Evolutionary conservation across 2,329 filamentous ascomycete genomes (phyloP).

Genomic region (Microcyclospora pomicola): DNA sequence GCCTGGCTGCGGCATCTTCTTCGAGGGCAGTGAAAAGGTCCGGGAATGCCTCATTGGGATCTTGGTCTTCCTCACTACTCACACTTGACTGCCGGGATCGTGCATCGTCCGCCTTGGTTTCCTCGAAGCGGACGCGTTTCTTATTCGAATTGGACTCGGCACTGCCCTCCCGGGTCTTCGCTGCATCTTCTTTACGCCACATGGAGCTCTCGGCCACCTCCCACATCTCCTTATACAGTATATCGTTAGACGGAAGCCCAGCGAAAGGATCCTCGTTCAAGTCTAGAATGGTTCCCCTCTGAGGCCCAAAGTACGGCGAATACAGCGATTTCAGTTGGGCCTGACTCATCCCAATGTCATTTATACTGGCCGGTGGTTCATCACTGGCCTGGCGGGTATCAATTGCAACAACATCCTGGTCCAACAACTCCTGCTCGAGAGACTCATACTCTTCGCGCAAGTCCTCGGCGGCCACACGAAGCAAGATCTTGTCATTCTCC

Average conservation of each 20-base stretch:
- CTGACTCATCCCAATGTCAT: slow-evolving; percentile 5
- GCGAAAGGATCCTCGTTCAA: slow-evolving; percentile 19
- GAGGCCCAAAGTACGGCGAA: slow-evolving; percentile 2
- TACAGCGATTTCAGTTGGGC: background rate
- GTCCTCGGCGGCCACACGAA: slow-evolving; percentile 15
- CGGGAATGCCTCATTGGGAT: slow-evolving; percentile 20
- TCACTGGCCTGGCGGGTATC: slow-evolving; percentile 6
- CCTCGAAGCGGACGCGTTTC: slow-evolving; percentile 24
- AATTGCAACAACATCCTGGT: slow-evolving; percentile 2
- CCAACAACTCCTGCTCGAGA: slow-evolving; percentile 9
- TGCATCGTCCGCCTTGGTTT: slow-evolving; percentile 12
- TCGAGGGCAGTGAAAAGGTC: slow-evolving; percentile 21
- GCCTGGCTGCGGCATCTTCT: slow-evolving; percentile 8
- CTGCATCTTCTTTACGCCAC: slow-evolving; percentile 2
- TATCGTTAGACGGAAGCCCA: slow-evolving; percentile 12
- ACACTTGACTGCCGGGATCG: slow-evolving; percentile 16
- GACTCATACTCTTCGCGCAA: slow-evolving; percentile 17
- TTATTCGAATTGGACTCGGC: slow-evolving; percentile 13
- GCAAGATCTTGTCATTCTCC: slow-evolving; percentile 12
- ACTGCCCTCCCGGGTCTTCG: slow-evolving; percentile 1
- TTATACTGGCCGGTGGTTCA: slow-evolving; percentile 5
- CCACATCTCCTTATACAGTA: slow-evolving; percentile 14
- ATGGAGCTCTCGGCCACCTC: slow-evolving; percentile 14
- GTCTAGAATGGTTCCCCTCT: slow-evolving; percentile 8
- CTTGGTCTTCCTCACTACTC: slow-evolving; percentile 18